Conservation (phyloP, 2,329 filamentous ascomycete genomes). For the Arthrobotrys pseudoclavata region DNA sequence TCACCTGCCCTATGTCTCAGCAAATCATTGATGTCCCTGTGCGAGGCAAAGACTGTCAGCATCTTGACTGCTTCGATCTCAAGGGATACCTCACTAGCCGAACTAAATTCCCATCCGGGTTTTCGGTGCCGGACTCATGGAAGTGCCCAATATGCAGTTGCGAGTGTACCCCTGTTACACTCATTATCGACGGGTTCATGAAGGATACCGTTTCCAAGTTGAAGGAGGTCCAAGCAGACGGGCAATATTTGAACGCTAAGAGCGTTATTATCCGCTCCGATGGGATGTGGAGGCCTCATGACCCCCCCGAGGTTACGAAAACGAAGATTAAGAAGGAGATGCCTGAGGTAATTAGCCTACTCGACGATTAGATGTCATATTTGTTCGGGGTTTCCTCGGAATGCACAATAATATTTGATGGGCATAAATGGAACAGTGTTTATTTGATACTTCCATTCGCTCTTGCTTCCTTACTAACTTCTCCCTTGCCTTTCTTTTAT, state of each 20-base stretch:
- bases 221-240: constrained; percentile 68
- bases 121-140: constrained; percentile 75
- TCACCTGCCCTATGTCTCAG: constrained; percentile 69
- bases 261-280: constrained; percentile 75
- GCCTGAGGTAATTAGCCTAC: constrained; percentile 52
- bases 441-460: background rate
- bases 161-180: constrained; percentile 80
- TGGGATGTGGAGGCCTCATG: constrained; percentile 75
- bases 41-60: constrained; percentile 77
- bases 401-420: background rate
- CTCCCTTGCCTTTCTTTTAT: background rate
- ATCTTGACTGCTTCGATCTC: constrained; percentile 92
- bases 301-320: constrained; percentile 61
- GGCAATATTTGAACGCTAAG: constrained; percentile 70
- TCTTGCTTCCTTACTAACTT: background rate
- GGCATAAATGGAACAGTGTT: constrained; percentile 3
- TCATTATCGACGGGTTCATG: constrained; percentile 82
- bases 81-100: constrained; percentile 82
- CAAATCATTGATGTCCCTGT: constrained; percentile 78
- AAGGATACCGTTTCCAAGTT: constrained; percentile 71
- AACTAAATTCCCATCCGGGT: constrained; percentile 66
- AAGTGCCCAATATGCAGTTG: constrained; percentile 84
- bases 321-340: constrained; percentile 58
- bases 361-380: constrained; percentile 30
- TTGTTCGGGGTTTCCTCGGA: background rate